Base-by-base conservation (phyloP, 2,329 filamentous ascomycete genomes). In the Arthrobotrys sinensis region DNA sequence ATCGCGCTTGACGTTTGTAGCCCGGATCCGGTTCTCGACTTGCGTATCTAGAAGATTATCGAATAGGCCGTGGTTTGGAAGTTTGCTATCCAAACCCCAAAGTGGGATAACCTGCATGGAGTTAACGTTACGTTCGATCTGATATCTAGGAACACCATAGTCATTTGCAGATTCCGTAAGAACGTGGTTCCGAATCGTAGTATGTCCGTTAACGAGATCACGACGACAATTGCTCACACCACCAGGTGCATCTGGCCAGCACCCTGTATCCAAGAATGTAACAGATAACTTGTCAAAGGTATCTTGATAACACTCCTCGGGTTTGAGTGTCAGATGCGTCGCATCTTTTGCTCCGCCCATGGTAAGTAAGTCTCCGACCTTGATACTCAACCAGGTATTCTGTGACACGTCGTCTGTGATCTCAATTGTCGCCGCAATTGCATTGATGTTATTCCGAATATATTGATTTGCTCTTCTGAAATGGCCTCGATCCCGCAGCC, bases 211-310 rank as follows among this genome's bases (percentile, higher is more conserved):
- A 81, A 89, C 87, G 81, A 89, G 85, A 80, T 89, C 87, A 50
- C 87, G 85, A 46, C 87, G 84, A 82, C 87, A 89, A 70, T 87
- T 87, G 43, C 87, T 88, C 12, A 89, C 87, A 80, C 87, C 87
- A 72, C 87, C 87, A 38, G 87, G 87, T 76, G 86, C 86, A 72
- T 87, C 86, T 1, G 86, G 86, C 86, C 86, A 88, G 77, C 86
- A 88, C 11, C 87, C 87, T 21, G 85, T 88, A 80, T 88, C 87
- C 19, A 85, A 84, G 64, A 87, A 87, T 79, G 88, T 86, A 64
- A 88, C 86, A 36, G 87, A 87, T 3, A 88, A 84, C 2, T 84
- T 85, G 28, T 86, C 85, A 11, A 85, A 82, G 0, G 86, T 88
- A 77, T 88, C 87, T 8, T 83, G 84, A 75, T 86, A 86, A 71